Evolutionary conservation across 345 rosid species (phyloP).

Genomic region (Jatropha curcas): DNA sequence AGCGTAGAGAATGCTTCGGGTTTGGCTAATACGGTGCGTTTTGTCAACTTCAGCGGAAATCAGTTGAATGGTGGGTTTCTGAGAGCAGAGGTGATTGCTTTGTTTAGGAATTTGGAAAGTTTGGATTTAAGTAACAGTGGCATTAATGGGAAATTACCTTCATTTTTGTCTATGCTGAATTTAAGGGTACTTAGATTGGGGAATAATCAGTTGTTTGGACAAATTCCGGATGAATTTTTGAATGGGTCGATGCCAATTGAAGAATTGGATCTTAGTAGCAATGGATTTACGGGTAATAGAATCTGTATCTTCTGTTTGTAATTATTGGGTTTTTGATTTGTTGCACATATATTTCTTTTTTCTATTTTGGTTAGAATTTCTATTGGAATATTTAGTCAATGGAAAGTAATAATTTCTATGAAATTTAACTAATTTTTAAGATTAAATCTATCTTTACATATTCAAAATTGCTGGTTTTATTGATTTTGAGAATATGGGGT

Average conservation of each 20-base stretch:
- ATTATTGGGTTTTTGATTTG: background rate
- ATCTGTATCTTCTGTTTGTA: slow-evolving; percentile 12
- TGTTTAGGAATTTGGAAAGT: slow-evolving; percentile 68
- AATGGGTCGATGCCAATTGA: slow-evolving; percentile 51
- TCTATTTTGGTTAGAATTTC: background rate
- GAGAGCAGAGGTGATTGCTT: slow-evolving; percentile 42
- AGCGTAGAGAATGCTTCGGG: slow-evolving; percentile 56
- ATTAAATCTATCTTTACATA: background rate
- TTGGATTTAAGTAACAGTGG: slow-evolving; percentile 57
- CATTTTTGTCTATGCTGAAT: slow-evolving; percentile 53
- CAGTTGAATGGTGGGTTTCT: slow-evolving; percentile 56
- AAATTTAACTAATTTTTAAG: background rate
- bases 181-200: slow-evolving; percentile 60
- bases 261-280: slow-evolving; percentile 87
- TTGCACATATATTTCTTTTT: background rate
- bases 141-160: slow-evolving; percentile 67
- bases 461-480: slow-evolving; percentile 21
- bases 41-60: slow-evolving; percentile 72
- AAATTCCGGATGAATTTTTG: slow-evolving; percentile 60
- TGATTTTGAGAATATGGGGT: background rate
- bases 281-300: slow-evolving; percentile 75
- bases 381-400: slow-evolving; percentile 4
- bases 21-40: slow-evolving; percentile 62
- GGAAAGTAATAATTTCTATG: background rate
- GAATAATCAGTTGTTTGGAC: slow-evolving; percentile 63